A percentile compares a stretch with the other conserved stretches of the same genome.
These are phyloP conservation scores for Metschnikowia sp. DNA, from an alignment of 805 yeast species.

Conservation along the genomic window DNA sequence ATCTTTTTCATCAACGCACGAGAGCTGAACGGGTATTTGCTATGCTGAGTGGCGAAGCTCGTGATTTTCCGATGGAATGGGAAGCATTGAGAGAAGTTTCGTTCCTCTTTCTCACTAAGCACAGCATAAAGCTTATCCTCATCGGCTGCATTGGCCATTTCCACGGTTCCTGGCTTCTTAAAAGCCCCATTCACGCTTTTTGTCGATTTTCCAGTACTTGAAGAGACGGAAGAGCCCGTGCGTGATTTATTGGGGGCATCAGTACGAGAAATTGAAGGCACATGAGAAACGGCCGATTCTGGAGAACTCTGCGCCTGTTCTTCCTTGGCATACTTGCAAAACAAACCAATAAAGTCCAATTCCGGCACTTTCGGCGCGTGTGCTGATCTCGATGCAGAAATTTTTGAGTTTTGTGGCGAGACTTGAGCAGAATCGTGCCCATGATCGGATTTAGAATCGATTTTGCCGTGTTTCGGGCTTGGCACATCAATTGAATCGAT, in stretches of 20 bases:
- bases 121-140: conserved; percentile 5
- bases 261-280: neutral
- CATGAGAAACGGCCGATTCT: too few relatives aligned
- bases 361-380: neutral
- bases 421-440: too few relatives aligned
- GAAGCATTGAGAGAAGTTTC: conserved; percentile 71
- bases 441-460: too few relatives aligned
- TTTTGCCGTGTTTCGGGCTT: too few relatives aligned
- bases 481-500: neutral
- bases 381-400: conserved; percentile 6
- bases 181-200: neutral
- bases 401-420: neutral
- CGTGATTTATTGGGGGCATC: neutral
- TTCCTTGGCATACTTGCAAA: conserved; percentile 41
- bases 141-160: neutral
- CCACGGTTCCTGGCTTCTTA: neutral
- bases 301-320: conserved; percentile 13
- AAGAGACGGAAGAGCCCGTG: neutral
- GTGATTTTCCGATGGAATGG: conserved; percentile 70
- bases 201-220: neutral
- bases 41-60: conserved; percentile 54
- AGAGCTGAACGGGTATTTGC: conserved; percentile 27
- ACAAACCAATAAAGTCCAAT: conserved; percentile 33
- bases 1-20: conserved; percentile 24
- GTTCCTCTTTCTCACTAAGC: conserved; percentile 49